Percentiles rank a stretch among this genome's conserved stretches.
These are phyloP conservation scores for Orbilia javanica DNA, from an alignment of 2,329 filamentous ascomycete genomes.

Conservation along the genomic window DNA sequence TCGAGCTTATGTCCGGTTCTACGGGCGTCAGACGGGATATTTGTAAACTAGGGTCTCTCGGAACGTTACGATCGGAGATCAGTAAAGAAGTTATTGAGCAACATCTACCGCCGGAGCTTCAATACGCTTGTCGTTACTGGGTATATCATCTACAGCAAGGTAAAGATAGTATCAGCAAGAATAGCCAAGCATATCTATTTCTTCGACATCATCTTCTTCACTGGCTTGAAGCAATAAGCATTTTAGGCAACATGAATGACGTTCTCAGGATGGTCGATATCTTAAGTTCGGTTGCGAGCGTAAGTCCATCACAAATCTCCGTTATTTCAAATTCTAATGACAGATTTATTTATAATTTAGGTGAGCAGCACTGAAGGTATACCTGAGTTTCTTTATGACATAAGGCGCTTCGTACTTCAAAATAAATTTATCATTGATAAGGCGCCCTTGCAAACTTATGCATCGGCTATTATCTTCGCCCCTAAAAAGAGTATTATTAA, in stretches of 20 bases:
- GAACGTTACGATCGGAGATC: constrained; percentile 31
- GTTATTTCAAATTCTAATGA: too few species aligned
- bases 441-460: constrained; percentile 17
- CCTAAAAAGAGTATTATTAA: constrained; percentile 7
- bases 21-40: not conserved
- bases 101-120: not conserved
- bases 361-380: too few species aligned
- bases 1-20: not conserved
- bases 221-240: constrained; percentile 12
- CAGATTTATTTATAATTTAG: too few species aligned
- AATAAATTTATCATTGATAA: constrained; percentile 8
- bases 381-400: constrained; percentile 54
- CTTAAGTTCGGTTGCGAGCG: too few species aligned
- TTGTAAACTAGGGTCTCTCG: not conserved
- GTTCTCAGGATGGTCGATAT: too few species aligned
- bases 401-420: constrained; percentile 57
- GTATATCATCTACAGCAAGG: not conserved
- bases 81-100: not conserved
- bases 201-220: not conserved
- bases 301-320: too few species aligned
- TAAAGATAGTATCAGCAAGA: not conserved
- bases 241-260: constrained; percentile 61
- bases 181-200: not conserved
- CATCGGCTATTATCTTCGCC: constrained; percentile 13
- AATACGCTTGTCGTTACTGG: constrained; percentile 4